Evolutionary conservation across 192 early-diverging fungal genomes (phyloP).

Genomic region (Entomortierella chlamydospora): DNA sequence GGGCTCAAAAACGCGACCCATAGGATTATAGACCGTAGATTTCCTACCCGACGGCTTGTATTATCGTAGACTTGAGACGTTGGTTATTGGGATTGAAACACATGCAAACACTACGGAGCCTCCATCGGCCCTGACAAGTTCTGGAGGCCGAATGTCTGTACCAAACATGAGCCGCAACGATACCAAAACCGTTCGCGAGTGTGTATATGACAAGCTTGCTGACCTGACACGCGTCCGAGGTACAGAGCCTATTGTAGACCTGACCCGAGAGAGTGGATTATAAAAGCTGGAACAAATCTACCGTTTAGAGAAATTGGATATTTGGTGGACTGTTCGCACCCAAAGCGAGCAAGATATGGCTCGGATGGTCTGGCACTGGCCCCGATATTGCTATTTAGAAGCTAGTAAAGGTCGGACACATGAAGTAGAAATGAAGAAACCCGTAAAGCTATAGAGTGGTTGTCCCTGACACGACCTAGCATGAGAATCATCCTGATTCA

Average conservation of each 20-base stretch:
- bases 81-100: conserved; percentile 35
- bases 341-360: conserved; percentile 9
- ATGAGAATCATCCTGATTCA: conserved; percentile 25
- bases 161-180: not conserved
- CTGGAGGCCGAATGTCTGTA: not conserved
- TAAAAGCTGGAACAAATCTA: conserved; percentile 3
- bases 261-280: conserved; percentile 38
- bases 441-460: conserved; percentile 48
- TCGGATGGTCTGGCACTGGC: conserved; percentile 46
- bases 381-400: conserved; percentile 11
- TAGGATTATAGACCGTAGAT: not conserved
- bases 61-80: conserved; percentile 24
- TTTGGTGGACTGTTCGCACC: conserved; percentile 7
- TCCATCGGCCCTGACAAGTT: not conserved
- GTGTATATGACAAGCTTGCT: conserved; percentile 21
- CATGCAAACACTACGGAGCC: not conserved
- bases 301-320: conserved; percentile 30
- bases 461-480: conserved; percentile 25
- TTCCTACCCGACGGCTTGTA: too few species aligned
- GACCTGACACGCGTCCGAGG: conserved; percentile 24
- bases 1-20: not conserved
- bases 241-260: conserved; percentile 19
- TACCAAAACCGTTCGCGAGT: conserved; percentile 2
- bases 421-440: conserved; percentile 8
- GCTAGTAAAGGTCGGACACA: conserved; percentile 3